Conservation (phyloP, 768 basidiomycete species). For the Kwoniella dejecticola region DNA sequence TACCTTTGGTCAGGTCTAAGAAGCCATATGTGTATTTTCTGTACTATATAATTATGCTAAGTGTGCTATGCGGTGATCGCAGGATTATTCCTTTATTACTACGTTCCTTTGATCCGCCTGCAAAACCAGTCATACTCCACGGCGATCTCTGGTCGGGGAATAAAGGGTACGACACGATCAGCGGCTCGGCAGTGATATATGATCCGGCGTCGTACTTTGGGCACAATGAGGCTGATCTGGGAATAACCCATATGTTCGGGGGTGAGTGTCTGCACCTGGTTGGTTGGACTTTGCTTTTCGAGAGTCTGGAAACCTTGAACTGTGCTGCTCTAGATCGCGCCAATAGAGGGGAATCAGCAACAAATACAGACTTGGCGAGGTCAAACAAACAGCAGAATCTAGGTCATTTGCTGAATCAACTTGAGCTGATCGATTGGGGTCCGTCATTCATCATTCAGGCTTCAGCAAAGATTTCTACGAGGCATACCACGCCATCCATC, state of each 20-base stretch:
- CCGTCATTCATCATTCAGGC: slow-evolving; percentile 39
- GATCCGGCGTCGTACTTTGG: slow-evolving; percentile 51
- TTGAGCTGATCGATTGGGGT: too few species aligned
- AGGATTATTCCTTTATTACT: slow-evolving; percentile 46
- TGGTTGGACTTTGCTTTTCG: background rate
- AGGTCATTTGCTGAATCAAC: too few species aligned
- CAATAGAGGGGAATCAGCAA: too few species aligned
- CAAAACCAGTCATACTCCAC: slow-evolving; percentile 52
- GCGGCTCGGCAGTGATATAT: slow-evolving; percentile 40
- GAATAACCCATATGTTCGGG: slow-evolving; percentile 55
- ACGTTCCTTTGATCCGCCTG: slow-evolving; percentile 25
- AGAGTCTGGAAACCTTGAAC: too few species aligned
- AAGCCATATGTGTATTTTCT: too few species aligned
- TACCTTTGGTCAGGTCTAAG: too few species aligned
- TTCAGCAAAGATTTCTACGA: slow-evolving; percentile 52
- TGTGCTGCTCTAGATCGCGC: too few species aligned
- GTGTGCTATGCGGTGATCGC: too few species aligned
- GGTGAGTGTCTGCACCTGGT: slow-evolving; percentile 28
- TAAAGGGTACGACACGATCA: slow-evolving; percentile 38
- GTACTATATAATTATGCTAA: too few species aligned
- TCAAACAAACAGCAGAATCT: too few species aligned
- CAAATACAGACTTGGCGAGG: too few species aligned
- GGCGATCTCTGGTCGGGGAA: slow-evolving; percentile 57
- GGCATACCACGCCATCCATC: slow-evolving; percentile 48
- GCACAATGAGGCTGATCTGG: slow-evolving; percentile 50